Evolutionary conservation across 2,329 filamentous ascomycete genomes (phyloP).

Genomic region (Alternaria gansuensis): DNA sequence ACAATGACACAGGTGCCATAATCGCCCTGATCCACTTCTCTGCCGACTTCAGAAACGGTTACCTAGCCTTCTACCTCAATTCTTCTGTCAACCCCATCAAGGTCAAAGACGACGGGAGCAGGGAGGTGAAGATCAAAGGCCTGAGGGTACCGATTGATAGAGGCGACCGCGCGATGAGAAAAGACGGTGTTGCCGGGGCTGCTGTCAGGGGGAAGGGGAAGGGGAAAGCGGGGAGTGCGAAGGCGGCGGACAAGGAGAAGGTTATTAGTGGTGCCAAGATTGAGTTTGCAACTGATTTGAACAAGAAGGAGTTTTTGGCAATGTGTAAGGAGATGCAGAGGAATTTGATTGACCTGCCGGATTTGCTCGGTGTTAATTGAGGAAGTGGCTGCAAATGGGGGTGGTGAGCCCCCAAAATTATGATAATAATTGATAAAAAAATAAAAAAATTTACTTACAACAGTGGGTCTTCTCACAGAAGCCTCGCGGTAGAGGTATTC

Average conservation of each 20-base stretch:
- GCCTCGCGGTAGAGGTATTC: too few relatives aligned
- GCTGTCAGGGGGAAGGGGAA: slow-evolving; percentile 22
- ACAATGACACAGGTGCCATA: slow-evolving; percentile 55
- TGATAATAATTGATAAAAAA: not conserved
- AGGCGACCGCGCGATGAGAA: slow-evolving; percentile 25
- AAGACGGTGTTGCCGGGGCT: slow-evolving; percentile 31
- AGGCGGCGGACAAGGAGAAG: slow-evolving; percentile 48
- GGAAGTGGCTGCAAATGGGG: not conserved
- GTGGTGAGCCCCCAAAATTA: not conserved
- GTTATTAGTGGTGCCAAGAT: slow-evolving; percentile 55
- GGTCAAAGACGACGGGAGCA: slow-evolving; percentile 54
- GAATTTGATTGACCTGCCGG: slow-evolving; percentile 52
- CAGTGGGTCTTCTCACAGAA: too few relatives aligned
- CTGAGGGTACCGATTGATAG: slow-evolving; percentile 49
- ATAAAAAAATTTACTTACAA: not conserved
- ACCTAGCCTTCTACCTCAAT: slow-evolving; percentile 59
- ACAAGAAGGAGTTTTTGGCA: slow-evolving; percentile 54
- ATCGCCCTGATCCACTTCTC: slow-evolving; percentile 57
- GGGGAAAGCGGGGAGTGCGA: slow-evolving; percentile 14
- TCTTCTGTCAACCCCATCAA: slow-evolving; percentile 49
- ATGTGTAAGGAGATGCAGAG: slow-evolving; percentile 52
- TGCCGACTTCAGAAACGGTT: slow-evolving; percentile 56
- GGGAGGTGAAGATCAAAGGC: slow-evolving; percentile 55
- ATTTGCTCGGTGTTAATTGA: slow-evolving; percentile 46
- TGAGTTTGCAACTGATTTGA: slow-evolving; percentile 56